Evolutionary conservation across 441 rosid species (phyloP), one percentile per base, ranked within the genome.

Genomic region (Melastoma candidum): DNA sequence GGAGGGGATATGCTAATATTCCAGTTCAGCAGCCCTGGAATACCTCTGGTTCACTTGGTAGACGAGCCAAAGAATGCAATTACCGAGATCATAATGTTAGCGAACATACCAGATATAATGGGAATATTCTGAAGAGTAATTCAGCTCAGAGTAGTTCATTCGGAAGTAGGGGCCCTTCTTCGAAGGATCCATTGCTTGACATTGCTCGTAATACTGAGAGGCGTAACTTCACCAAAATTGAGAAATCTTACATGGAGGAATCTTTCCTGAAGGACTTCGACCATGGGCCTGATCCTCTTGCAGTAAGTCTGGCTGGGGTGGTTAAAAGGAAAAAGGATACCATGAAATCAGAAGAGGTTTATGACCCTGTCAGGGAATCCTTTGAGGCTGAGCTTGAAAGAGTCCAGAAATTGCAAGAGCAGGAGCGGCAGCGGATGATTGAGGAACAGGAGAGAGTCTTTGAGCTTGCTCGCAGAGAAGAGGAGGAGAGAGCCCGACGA

Each of bases 341-440:
- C 51, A 54, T 67, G 45, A 87, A 83, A 63, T 88, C 80, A 68
- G 65, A 83, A 13, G 87, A 89, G 76, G 84, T 89, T 68, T 89
- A 78, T 68, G 99, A 93, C 44, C 97, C 99, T 72, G 85, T 78
- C 14, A 77, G 97, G 59, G 99, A 89, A 56, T 89, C 97, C 54
- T 93, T 93, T 70, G 99, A 93, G 80, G 99, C 97, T 69, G 99
- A 93, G 68, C 96, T 93, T 61, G 90, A 93, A 74, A 83, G 92
- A 68, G 96, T 93, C 62, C 97, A 93, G 71, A 89, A 83, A 71
- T 68, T 89, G 85, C 97, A 93, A 70, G 99, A 93, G 72, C 85
- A 79, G 67, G 97, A 84, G 73, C 75, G 95, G 25, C 83, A 74
- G 66, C 78, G 77, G 41, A 67, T 80, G 57, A 59, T 83, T 2